Base-by-base conservation (phyloP, 495 filamentous ascomycete genomes). In the Neurospora cerealis region DNA sequence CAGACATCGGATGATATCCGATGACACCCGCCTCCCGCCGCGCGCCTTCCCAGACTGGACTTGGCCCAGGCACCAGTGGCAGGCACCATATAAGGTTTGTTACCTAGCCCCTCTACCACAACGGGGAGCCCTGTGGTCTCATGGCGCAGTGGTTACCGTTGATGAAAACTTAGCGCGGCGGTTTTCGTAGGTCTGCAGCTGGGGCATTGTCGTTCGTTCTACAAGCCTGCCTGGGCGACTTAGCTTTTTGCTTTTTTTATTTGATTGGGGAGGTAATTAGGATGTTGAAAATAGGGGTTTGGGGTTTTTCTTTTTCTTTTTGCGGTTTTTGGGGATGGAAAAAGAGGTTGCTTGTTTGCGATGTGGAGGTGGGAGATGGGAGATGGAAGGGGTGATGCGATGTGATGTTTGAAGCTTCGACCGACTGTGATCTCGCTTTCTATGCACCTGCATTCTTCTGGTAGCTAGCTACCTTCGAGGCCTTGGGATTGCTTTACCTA, bases 201-300 rank as follows among this genome's bases (percentile, higher is more conserved):
- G 21, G 48, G n/a, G 48, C 2, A 60, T 60, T 60, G 48, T 7
- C 21, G 21, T 54, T 54, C 21, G 46, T 54, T 54, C 21, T 24
- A 54, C 46, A 54, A 54, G 8, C 46, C 5, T 54, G 5, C 46
- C 10, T 28, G 46, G 21, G 46, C 9, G 46, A 62, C 24, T 32
- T 7, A 32, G 24, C 54, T 62, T 62, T 62, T 19, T 62, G 6
- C 24, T 8, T 17, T 17, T 15, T 9, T 17, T 4, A 32, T 32
- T 17, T 1, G 28, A 17, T 62, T 0, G 6, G 0, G 28, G 2
- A 2, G 2, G 5, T 0, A 5, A 4, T 19, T 3, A 4, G 15
- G 13, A 19, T 62, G 6, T 2, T 0, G 15, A 15, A 19, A 62
- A 34, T 62, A 1, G 4, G 0, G 10, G 24, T 9, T 9, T 19